Evolutionary conservation across 2,329 filamentous ascomycete genomes (phyloP).

Genomic region (Xylaria sp.): DNA sequence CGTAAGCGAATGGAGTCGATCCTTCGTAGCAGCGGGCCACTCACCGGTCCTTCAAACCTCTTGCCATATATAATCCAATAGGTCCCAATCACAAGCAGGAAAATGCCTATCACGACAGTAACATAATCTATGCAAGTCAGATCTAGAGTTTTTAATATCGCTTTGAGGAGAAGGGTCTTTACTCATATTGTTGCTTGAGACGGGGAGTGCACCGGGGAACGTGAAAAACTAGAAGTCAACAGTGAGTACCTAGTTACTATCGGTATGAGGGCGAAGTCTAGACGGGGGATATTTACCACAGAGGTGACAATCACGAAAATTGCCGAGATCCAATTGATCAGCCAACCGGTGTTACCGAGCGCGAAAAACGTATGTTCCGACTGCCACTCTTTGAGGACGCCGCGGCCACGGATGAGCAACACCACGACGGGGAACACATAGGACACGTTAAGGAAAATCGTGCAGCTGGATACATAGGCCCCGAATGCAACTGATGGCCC

Average conservation of each 20-base stretch:
- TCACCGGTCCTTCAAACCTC: constrained; percentile 47
- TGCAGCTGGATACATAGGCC: constrained; percentile 57
- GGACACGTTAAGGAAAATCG: constrained; percentile 58
- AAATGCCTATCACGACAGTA: constrained; percentile 52
- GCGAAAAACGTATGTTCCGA: constrained; percentile 45
- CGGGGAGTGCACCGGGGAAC: constrained; percentile 47
- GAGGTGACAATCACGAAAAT: constrained; percentile 54
- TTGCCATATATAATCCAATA: constrained; percentile 45
- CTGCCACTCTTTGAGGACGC: constrained; percentile 45
- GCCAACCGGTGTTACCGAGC: constrained; percentile 46
- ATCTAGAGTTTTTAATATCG: neutral
- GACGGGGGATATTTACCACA: constrained; percentile 41
- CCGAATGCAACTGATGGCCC: constrained; percentile 59
- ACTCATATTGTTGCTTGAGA: constrained; percentile 49
- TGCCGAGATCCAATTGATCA: constrained; percentile 49
- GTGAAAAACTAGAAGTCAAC: constrained; percentile 47
- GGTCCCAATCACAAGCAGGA: constrained; percentile 43
- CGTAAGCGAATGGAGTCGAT: neutral
- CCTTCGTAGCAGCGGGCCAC: constrained; percentile 11
- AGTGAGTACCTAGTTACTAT: constrained; percentile 3
- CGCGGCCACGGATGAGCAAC: constrained; percentile 52
- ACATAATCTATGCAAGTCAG: constrained; percentile 49
- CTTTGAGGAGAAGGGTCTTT: constrained; percentile 22
- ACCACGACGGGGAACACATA: constrained; percentile 56
- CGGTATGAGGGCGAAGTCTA: neutral